Percentiles rank a stretch among this genome's conserved stretches.
These are phyloP conservation scores for Nakazawaea anatomiae DNA, from an alignment of 805 yeast species.

Conservation along the genomic window DNA sequence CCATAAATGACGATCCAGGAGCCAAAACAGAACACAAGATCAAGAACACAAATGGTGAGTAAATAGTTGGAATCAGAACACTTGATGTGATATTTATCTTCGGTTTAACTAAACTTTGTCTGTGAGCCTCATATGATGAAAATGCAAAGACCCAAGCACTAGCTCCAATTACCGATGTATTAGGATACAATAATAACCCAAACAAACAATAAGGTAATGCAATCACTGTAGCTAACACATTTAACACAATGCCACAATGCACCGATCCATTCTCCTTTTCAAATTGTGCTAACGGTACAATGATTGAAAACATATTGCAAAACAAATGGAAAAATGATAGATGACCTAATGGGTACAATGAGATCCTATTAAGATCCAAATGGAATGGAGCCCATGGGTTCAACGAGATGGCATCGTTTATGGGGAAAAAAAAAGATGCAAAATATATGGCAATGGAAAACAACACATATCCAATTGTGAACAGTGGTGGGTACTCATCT, in stretches of 20 bases:
- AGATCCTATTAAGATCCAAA: constrained; percentile 45
- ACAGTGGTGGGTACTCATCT: constrained; percentile 46
- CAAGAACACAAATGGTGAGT: constrained; percentile 50
- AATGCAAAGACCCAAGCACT: constrained; percentile 73
- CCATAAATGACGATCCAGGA: constrained; percentile 67
- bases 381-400: constrained; percentile 49
- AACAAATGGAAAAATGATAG: constrained; percentile 52
- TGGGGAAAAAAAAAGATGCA: constrained; percentile 22
- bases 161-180: constrained; percentile 55
- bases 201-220: constrained; percentile 57
- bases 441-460: constrained; percentile 45
- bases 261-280: constrained; percentile 79
- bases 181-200: constrained; percentile 45
- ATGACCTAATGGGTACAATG: constrained; percentile 73
- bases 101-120: constrained; percentile 28
- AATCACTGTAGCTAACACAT: constrained; percentile 61
- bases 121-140: constrained; percentile 52
- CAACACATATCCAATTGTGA: constrained; percentile 54
- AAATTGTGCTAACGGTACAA: constrained; percentile 56
- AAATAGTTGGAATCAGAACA: constrained; percentile 49
- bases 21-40: constrained; percentile 43
- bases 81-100: constrained; percentile 25
- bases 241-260: constrained; percentile 75
- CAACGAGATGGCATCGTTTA: constrained; percentile 38
- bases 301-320: constrained; percentile 51